phyloP scores from a whole-genome alignment of 352 stramenopile species.

The Phytophthora podocarpi region DNA sequence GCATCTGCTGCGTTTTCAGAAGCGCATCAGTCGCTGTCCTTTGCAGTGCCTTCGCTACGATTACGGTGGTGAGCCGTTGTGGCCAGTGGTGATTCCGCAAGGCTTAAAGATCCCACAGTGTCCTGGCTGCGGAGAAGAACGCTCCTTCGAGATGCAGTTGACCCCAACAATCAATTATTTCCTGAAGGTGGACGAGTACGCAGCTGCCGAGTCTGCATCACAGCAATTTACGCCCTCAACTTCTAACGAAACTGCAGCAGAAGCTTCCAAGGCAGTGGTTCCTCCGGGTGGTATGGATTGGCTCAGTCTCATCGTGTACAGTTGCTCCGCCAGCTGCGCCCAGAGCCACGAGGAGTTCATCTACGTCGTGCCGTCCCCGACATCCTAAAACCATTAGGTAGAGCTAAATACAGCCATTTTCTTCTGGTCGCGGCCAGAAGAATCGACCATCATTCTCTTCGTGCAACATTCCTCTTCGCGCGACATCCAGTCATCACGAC shows the following conservation, averaged over 20 bases:
- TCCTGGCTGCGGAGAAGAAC: conserved; percentile 55
- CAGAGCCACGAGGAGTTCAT: conserved; percentile 72
- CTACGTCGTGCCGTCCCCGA: conserved; percentile 55
- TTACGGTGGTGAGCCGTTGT: conserved; percentile 84
- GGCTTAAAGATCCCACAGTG: conserved; percentile 60
- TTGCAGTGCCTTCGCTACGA: conserved; percentile 86
- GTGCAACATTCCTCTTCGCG: conserved; percentile 22
- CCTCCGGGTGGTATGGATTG: conserved; percentile 74
- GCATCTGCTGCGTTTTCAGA: conserved; percentile 87
- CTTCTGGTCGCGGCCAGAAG: background rate
- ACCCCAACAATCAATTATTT: conserved; percentile 89
- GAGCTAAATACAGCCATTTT: background rate
- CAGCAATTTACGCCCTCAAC: background rate
- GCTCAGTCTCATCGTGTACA: conserved; percentile 80
- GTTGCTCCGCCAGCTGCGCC: conserved; percentile 69
- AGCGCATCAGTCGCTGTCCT: conserved; percentile 79
- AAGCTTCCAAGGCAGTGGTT: conserved; percentile 4
- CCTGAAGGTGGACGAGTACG: conserved; percentile 79
- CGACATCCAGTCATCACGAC: conserved; percentile 5
- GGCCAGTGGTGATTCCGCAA: conserved; percentile 60
- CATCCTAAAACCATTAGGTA: conserved; percentile 14
- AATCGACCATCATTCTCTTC: conserved; percentile 17
- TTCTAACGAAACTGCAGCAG: background rate
- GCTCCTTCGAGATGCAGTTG: conserved; percentile 84
- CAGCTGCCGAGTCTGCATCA: conserved; percentile 15